Conservation (phyloP, 305 asterid genomes). For the Fraxinus xanthoxyloides region DNA sequence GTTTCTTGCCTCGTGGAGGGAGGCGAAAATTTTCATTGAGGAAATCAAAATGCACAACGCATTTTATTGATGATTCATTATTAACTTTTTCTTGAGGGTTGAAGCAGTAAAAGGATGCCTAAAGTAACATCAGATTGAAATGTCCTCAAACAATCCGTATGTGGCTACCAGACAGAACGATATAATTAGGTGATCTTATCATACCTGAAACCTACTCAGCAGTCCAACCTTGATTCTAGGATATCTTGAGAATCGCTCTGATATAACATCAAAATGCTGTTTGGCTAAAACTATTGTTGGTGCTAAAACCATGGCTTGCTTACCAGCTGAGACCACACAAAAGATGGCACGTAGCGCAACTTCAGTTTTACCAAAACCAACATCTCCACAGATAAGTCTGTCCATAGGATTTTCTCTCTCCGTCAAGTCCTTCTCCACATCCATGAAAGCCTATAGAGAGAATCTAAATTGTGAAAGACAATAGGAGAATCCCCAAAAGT, state of each 20-base stretch:
- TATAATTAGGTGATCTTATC: conserved; percentile 12
- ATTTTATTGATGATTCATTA: neutral
- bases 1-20: neutral
- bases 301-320: conserved; percentile 94
- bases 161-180: neutral
- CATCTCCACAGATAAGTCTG: conserved; percentile 93
- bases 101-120: neutral
- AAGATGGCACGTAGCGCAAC: conserved; percentile 95
- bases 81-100: neutral
- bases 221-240: conserved; percentile 68
- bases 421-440: conserved; percentile 90
- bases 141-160: neutral
- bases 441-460: conserved; percentile 78
- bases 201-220: conserved; percentile 96
- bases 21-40: neutral
- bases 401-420: conserved; percentile 95
- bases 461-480: conserved; percentile 42
- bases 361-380: conserved; percentile 98
- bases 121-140: neutral
- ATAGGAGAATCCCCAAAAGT: conserved; percentile 30
- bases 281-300: conserved; percentile 94
- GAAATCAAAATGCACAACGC: neutral
- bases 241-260: conserved; percentile 75
- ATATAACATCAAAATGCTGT: conserved; percentile 88
- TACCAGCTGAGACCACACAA: conserved; percentile 86